Conservation (phyloP, 495 filamentous ascomycete species). For the Xylaria longipes region DNA sequence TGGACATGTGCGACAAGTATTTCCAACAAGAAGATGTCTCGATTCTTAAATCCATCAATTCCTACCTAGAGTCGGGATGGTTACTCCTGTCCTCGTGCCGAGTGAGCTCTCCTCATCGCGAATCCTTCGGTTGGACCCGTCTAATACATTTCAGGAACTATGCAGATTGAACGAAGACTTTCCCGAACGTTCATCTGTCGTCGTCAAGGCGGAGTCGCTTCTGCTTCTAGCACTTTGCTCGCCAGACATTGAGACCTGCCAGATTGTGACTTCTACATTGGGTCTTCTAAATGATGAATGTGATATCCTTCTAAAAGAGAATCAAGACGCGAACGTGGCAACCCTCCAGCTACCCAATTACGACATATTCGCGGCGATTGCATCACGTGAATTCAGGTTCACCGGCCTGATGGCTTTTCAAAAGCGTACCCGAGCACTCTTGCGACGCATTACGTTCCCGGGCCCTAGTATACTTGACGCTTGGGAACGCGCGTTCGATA, state of each 20-base stretch:
- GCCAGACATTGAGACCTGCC: slow-evolving; percentile 66
- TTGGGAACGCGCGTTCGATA: slow-evolving; percentile 67
- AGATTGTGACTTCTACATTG: slow-evolving; percentile 65
- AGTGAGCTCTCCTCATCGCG: slow-evolving; percentile 36
- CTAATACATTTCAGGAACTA: slow-evolving; percentile 48
- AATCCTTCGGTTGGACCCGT: background rate
- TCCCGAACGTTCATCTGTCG: slow-evolving; percentile 54
- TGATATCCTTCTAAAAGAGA: slow-evolving; percentile 52
- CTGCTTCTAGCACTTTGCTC: slow-evolving; percentile 68
- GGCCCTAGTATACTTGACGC: slow-evolving; percentile 66
- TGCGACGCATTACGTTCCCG: slow-evolving; percentile 65
- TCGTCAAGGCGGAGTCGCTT: slow-evolving; percentile 61
- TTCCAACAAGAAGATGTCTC: slow-evolving; percentile 48
- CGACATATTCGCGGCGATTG: slow-evolving; percentile 65
- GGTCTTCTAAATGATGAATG: slow-evolving; percentile 68
- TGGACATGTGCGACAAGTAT: slow-evolving; percentile 56
- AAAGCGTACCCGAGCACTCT: slow-evolving; percentile 61
- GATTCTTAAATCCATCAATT: slow-evolving; percentile 54
- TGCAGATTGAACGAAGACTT: slow-evolving; percentile 55
- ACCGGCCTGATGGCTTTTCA: slow-evolving; percentile 72
- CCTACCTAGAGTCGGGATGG: slow-evolving; percentile 58
- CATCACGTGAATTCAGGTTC: slow-evolving; percentile 66
- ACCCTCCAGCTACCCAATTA: slow-evolving; percentile 63
- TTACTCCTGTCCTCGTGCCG: slow-evolving; percentile 54
- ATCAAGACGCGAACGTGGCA: slow-evolving; percentile 48